Percentiles rank a stretch among this genome's conserved stretches.
phyloP scores from a whole-genome alignment of 1,284 basidiomycete species.

The Tetrapyrgos nigripes region DNA sequence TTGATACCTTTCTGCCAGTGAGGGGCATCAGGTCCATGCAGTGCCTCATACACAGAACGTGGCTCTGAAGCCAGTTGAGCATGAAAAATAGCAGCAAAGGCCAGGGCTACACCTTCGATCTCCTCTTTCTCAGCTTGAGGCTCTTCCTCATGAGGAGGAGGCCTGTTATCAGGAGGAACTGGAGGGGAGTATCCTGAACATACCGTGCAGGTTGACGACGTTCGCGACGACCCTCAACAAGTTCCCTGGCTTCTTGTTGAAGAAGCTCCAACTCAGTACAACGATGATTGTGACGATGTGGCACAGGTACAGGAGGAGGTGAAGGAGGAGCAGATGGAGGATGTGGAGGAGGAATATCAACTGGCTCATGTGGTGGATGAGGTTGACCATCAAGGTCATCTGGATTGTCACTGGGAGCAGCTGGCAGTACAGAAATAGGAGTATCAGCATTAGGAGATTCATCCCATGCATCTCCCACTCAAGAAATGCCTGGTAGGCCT shows the following conservation, averaged over 20 bases:
- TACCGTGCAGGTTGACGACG: not conserved
- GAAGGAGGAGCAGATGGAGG: too few relatives aligned
- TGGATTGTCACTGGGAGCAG: not conserved
- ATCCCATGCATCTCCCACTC: conserved; percentile 3
- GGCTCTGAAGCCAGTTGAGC: not conserved
- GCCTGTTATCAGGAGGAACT: not conserved
- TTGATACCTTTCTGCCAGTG: not conserved
- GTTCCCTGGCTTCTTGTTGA: not conserved
- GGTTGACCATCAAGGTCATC: not conserved
- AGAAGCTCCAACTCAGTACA: conserved; percentile 3
- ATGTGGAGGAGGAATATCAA: not conserved
- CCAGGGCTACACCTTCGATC: not conserved
- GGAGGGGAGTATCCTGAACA: not conserved
- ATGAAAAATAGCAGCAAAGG: not conserved
- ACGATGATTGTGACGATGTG: not conserved
- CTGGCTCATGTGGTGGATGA: not conserved
- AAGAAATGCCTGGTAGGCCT: conserved; percentile 1
- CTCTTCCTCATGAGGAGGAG: not conserved
- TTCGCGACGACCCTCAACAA: conserved; percentile 2
- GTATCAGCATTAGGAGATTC: not conserved
- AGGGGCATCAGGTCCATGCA: not conserved
- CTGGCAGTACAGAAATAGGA: not conserved
- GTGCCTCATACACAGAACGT: not conserved
- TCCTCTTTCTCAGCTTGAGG: not conserved
- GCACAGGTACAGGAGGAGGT: too few relatives aligned